Percentiles rank a stretch among this genome's conserved stretches.
phyloP scores from a whole-genome alignment of 164 flowering plant genomes.

The Saururus chinensis region DNA sequence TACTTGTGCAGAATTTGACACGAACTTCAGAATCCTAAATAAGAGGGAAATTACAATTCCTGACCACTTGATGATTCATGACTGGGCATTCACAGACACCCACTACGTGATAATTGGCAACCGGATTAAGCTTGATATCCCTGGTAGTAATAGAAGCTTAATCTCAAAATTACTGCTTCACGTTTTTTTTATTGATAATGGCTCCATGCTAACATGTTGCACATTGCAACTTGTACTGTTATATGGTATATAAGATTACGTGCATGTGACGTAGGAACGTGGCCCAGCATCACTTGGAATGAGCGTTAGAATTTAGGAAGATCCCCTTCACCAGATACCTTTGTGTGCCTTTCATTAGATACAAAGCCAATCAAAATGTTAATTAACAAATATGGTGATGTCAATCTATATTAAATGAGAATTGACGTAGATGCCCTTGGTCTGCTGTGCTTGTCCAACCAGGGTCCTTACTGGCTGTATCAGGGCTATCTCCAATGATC shows the following conservation, averaged over 20 bases:
- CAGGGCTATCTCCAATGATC: constrained; percentile 85
- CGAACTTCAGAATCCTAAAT: constrained; percentile 49
- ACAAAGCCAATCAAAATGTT: no score
- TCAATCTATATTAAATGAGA: background rate
- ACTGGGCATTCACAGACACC: constrained; percentile 91
- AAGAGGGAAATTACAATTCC: constrained; percentile 52
- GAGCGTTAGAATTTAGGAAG: no score
- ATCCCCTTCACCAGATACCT: no score
- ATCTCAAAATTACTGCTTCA: no score
- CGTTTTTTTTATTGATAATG: no score
- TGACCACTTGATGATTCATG: constrained; percentile 91
- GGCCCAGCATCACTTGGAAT: no score
- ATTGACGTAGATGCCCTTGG: background rate
- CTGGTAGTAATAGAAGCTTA: constrained; percentile 29
- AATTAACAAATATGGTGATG: no score
- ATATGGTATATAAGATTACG: no score
- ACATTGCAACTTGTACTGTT: no score
- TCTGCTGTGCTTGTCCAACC: background rate
- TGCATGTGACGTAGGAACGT: no score
- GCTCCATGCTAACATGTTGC: no score
- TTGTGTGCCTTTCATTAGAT: no score
- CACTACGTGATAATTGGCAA: constrained; percentile 77
- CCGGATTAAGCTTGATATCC: constrained; percentile 65
- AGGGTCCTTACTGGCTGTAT: constrained; percentile 73
- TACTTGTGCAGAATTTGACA: constrained; percentile 55